phyloP scores from a whole-genome alignment of 176 grass and related monocot genomes.

The Rhynchospora pubera region DNA sequence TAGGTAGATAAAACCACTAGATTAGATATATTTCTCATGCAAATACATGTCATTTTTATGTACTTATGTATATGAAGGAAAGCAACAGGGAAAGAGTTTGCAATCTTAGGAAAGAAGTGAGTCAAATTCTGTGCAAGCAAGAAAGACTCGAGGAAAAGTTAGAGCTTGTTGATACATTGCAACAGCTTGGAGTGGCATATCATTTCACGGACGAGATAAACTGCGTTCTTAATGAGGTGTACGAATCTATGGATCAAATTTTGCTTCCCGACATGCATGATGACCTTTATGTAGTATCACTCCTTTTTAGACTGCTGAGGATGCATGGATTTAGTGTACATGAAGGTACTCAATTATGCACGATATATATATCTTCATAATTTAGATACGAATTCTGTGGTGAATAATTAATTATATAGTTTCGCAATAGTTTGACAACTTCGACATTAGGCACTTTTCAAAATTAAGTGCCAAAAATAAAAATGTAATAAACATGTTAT shows the following conservation, averaged over 20 bases:
- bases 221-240: background rate
- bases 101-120: background rate
- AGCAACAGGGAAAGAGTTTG: background rate
- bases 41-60: background rate
- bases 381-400: too few species aligned
- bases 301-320: conserved; percentile 24
- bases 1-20: too few species aligned
- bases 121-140: conserved; percentile 7
- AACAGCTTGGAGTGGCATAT: conserved; percentile 27
- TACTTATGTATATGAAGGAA: background rate
- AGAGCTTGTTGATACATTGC: conserved; percentile 7
- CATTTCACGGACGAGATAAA: conserved; percentile 30
- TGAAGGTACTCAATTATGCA: conserved; percentile 24
- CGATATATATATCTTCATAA: too few species aligned
- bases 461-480: too few species aligned
- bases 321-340: conserved; percentile 21
- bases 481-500: too few species aligned
- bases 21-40: background rate
- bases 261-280: background rate
- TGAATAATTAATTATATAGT: too few species aligned
- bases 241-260: background rate
- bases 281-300: conserved; percentile 5
- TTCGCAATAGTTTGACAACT: too few species aligned
- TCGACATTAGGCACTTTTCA: too few species aligned
- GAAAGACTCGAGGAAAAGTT: background rate